Evolutionary conservation across 78 protist genomes (phyloP).

Genomic region (Blattamonas nauphoetae): DNA sequence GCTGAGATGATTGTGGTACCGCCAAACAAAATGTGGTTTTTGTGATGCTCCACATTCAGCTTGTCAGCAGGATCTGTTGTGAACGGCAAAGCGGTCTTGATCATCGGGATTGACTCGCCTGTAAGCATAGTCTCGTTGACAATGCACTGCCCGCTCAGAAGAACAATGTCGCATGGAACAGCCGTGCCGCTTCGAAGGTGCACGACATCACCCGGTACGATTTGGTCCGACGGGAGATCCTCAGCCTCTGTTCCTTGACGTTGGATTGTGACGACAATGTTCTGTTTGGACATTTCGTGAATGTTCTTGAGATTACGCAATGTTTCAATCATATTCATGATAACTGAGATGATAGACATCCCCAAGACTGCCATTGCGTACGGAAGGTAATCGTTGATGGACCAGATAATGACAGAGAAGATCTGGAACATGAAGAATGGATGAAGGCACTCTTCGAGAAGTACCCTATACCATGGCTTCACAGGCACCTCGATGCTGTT

Average conservation of each 20-base stretch:
- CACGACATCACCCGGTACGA: slow-evolving; percentile 50
- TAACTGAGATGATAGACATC: slow-evolving; percentile 35
- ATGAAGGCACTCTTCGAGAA: slow-evolving; percentile 58
- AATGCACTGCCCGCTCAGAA: background rate
- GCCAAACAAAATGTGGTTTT: background rate
- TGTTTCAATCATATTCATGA: background rate
- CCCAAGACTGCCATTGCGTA: slow-evolving; percentile 61
- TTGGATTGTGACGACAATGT: background rate
- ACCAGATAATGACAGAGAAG: slow-evolving; percentile 53
- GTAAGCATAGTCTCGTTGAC: slow-evolving; percentile 1
- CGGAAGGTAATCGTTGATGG: slow-evolving; percentile 44
- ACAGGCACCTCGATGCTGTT: background rate
- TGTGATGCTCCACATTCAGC: background rate
- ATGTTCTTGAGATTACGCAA: background rate
- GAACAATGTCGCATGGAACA: slow-evolving; percentile 7
- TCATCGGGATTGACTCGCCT: slow-evolving; percentile 38
- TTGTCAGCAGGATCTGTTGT: background rate
- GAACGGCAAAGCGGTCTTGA: slow-evolving; percentile 5
- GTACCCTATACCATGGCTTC: slow-evolving; percentile 31
- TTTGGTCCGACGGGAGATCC: background rate
- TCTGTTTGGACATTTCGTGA: background rate
- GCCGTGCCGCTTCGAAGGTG: background rate
- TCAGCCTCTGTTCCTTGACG: background rate
- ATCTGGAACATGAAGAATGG: slow-evolving; percentile 81
- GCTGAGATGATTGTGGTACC: slow-evolving; percentile 9